Conservation (phyloP, 1,139 yeast genomes). For the Cylindricascospora bacillispora region DNA sequence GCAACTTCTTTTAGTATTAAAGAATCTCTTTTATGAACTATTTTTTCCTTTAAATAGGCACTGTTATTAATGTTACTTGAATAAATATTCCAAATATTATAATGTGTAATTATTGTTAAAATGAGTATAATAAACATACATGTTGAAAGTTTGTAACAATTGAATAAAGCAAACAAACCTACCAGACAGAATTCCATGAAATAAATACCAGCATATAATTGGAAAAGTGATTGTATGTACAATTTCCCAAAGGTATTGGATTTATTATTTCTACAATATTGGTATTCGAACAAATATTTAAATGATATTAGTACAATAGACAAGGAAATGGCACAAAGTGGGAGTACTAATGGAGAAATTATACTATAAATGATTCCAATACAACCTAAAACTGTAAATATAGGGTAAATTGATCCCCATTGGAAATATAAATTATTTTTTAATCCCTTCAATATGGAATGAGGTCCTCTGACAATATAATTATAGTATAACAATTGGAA, state of each 20-base stretch:
- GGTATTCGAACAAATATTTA: constrained; percentile 52
- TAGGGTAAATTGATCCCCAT: constrained; percentile 75
- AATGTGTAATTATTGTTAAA: constrained; percentile 30
- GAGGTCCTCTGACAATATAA: constrained; percentile 42
- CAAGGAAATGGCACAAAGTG: constrained; percentile 50
- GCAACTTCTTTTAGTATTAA: neutral
- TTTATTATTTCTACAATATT: constrained; percentile 34
- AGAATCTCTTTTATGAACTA: constrained; percentile 1
- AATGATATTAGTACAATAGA: constrained; percentile 46
- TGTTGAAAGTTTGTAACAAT: constrained; percentile 28
- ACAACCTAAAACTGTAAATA: constrained; percentile 61
- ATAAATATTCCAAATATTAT: constrained; percentile 26
- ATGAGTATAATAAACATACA: constrained; percentile 35
- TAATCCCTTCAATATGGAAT: constrained; percentile 38
- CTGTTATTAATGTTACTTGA: constrained; percentile 2
- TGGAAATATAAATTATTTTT: constrained; percentile 34
- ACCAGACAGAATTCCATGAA: constrained; percentile 66
- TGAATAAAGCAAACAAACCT: constrained; percentile 57
- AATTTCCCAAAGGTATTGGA: constrained; percentile 60
- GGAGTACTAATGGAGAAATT: constrained; percentile 62
- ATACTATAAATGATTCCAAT: constrained; percentile 68
- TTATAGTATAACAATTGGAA: constrained; percentile 30
- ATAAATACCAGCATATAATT: constrained; percentile 66
- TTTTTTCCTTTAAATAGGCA: constrained; percentile 1
- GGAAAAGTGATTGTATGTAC: constrained; percentile 64